A percentile compares a stretch with the other conserved stretches of the same genome.
Evolutionary conservation across 2,329 filamentous ascomycete species (phyloP).

Genomic region (Dothideomycetes sp.): DNA sequence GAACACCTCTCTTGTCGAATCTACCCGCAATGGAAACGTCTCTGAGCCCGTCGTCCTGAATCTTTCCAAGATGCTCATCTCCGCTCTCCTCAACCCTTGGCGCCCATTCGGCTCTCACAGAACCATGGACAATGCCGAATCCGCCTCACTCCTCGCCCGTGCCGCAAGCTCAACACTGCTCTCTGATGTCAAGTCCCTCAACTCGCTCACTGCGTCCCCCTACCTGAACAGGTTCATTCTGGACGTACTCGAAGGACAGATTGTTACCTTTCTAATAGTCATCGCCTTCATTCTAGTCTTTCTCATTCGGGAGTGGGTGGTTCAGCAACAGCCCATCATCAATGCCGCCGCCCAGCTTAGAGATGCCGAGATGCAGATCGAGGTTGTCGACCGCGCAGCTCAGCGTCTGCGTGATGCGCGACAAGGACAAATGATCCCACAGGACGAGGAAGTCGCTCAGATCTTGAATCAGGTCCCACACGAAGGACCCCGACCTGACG

Average conservation of each 20-base stretch:
- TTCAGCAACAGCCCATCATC: slow-evolving; percentile 90
- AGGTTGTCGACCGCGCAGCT: slow-evolving; percentile 8
- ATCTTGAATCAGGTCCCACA: not conserved
- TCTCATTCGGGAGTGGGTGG: slow-evolving; percentile 91
- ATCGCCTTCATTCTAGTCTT: slow-evolving; percentile 95
- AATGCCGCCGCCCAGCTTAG: slow-evolving; percentile 50
- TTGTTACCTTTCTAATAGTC: slow-evolving; percentile 86
- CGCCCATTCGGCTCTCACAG: not conserved
- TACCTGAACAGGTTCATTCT: slow-evolving; percentile 69
- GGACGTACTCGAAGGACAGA: slow-evolving; percentile 78
- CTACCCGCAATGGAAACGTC: not conserved
- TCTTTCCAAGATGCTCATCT: slow-evolving; percentile 2
- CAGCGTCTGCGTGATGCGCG: slow-evolving; percentile 6
- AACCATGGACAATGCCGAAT: slow-evolving; percentile 1
- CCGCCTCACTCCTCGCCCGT: not conserved
- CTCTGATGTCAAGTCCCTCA: slow-evolving; percentile 48
- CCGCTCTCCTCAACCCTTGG: slow-evolving; percentile 1
- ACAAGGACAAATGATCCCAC: not conserved
- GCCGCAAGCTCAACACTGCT: slow-evolving; percentile 19
- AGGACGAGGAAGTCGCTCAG: not conserved
- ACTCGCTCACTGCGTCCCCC: slow-evolving; percentile 52
- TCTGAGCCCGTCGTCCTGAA: slow-evolving; percentile 4
- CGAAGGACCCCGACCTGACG: too few species aligned
- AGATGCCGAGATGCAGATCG: slow-evolving; percentile 18
- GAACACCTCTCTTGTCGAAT: not conserved